Percentiles rank a stretch among this genome's conserved stretches.
These are phyloP conservation scores for Macrophomina phaseolina DNA, from an alignment of 2,329 filamentous ascomycete species.

Conservation along the genomic window DNA sequence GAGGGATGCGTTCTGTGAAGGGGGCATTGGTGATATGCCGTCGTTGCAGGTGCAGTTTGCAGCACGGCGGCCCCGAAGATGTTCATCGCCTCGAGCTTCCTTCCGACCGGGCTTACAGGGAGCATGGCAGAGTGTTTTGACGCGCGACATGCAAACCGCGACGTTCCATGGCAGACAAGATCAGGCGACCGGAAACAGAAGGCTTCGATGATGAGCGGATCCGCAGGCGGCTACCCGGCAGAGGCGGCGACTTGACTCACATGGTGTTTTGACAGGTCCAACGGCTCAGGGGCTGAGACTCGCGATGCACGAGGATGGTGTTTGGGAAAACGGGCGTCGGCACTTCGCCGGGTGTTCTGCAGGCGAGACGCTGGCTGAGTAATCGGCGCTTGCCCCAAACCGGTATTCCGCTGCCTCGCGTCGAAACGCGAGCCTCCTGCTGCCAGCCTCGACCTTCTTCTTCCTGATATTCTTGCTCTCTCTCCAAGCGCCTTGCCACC, in stretches of 20 bases:
- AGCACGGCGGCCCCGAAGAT: not conserved
- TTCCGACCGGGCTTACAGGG: not conserved
- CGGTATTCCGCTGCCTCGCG: not conserved
- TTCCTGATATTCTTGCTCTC: not conserved
- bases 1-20: not conserved
- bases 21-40: not conserved
- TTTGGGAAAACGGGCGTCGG: conserved; percentile 18
- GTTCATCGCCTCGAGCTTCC: conserved; percentile 3
- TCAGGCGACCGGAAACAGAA: conserved; percentile 22
- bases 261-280: conserved; percentile 9
- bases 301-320: conserved; percentile 14
- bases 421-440: not conserved
- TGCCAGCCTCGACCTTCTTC: not conserved
- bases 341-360: conserved; percentile 6
- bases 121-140: not conserved
- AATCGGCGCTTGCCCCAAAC: not conserved
- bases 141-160: not conserved
- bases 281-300: conserved; percentile 16
- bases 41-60: not conserved
- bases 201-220: not conserved
- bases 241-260: conserved; percentile 11
- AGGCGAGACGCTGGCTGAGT: conserved; percentile 12
- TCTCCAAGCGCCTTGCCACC: not conserved
- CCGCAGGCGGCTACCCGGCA: not conserved
- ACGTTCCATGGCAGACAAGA: not conserved